These are phyloP conservation scores for Mycena alexandri DNA, from an alignment of 768 basidiomycete species.

Conservation along the genomic window DNA sequence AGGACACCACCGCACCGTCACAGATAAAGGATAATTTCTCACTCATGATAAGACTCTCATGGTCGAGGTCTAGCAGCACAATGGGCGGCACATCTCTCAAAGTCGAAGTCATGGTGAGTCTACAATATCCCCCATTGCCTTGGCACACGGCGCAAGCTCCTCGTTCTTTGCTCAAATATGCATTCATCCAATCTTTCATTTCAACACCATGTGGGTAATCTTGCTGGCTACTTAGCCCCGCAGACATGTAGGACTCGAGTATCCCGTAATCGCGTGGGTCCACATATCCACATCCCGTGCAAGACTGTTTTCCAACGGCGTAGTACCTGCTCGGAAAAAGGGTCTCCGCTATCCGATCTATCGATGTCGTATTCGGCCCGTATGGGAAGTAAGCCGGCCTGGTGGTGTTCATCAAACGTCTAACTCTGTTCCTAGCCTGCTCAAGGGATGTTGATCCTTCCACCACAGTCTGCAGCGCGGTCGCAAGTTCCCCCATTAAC, in stretches of 20 bases:
- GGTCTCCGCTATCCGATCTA: background rate
- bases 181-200: background rate
- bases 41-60: background rate
- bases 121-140: background rate
- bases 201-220: background rate
- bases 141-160: background rate
- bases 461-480: too few relatives aligned
- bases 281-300: background rate
- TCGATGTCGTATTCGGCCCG: background rate
- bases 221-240: too few relatives aligned
- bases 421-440: background rate
- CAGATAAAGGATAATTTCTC: background rate
- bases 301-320: background rate
- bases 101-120: background rate
- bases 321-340: background rate
- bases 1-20: background rate
- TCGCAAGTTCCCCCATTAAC: too few relatives aligned
- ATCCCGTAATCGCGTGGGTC: background rate
- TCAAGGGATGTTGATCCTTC: too few relatives aligned
- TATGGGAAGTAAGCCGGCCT: background rate
- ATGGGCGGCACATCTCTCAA: background rate
- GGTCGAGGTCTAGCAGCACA: background rate
- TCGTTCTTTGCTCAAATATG: background rate
- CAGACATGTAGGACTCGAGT: slow-evolving; percentile 2
- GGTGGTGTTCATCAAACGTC: background rate